These are phyloP conservation scores for Pseudozyma sp. DNA, from an alignment of 1,284 basidiomycete species.

Conservation along the genomic window DNA sequence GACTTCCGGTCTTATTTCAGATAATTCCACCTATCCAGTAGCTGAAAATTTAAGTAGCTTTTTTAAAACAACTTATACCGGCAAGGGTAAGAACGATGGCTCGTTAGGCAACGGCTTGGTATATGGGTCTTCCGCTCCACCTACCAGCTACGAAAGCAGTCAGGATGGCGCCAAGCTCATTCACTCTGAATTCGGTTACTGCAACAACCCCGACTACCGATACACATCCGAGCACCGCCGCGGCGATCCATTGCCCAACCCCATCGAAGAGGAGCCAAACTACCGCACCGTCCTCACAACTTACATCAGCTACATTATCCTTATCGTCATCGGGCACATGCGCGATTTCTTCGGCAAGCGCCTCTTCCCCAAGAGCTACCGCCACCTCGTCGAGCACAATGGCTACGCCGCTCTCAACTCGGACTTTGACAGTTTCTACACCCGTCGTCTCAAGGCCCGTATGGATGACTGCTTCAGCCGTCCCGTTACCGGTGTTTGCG, in stretches of 20 bases:
- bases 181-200: slow-evolving; percentile 88
- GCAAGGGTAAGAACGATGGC: slow-evolving; percentile 18
- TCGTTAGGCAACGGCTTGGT: slow-evolving; percentile 17
- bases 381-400: slow-evolving; percentile 72
- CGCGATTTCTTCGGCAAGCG: slow-evolving; percentile 95
- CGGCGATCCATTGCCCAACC: slow-evolving; percentile 53
- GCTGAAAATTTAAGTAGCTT: too few relatives aligned
- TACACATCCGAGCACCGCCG: slow-evolving; percentile 75
- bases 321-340: slow-evolving; percentile 87
- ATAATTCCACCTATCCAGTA: too few relatives aligned
- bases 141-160: slow-evolving; percentile 46
- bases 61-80: too few relatives aligned
- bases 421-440: slow-evolving; percentile 99
- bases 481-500: slow-evolving; percentile 93
- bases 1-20: too few relatives aligned
- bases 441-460: slow-evolving; percentile 89
- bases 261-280: slow-evolving; percentile 78
- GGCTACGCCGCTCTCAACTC: slow-evolving; percentile 92
- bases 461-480: slow-evolving; percentile 96
- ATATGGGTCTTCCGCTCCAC: slow-evolving; percentile 24
- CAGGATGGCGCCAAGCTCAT: slow-evolving; percentile 59
- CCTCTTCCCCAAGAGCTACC: slow-evolving; percentile 79
- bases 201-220: slow-evolving; percentile 78
- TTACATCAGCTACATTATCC: slow-evolving; percentile 74
- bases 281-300: slow-evolving; percentile 92